Conservation (phyloP, 176 grass and related monocot genomes). For the Ensete ventricosum region DNA sequence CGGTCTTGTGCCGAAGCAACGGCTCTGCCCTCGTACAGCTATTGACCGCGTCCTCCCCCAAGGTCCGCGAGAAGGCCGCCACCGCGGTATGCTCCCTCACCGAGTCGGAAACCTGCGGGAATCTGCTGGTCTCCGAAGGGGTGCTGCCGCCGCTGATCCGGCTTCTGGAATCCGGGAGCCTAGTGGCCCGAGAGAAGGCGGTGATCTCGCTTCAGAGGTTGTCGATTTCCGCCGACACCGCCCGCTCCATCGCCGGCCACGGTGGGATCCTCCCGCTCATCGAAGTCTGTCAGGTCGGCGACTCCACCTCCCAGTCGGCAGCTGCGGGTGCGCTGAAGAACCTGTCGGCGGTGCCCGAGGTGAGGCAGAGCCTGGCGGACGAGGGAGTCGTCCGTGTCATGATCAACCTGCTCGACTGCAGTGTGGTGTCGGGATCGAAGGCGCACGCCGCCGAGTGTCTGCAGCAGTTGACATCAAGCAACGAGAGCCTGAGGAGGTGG, state of each 20-base stretch:
- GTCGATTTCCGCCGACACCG: constrained; percentile 66
- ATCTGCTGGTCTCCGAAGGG: constrained; percentile 58
- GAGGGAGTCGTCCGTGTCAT: constrained; percentile 76
- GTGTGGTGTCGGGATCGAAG: constrained; percentile 59
- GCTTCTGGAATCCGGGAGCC: constrained; percentile 57
- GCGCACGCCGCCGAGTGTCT: constrained; percentile 86
- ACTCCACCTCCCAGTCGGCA: constrained; percentile 62
- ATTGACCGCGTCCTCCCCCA: constrained; percentile 58
- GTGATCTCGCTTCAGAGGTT: constrained; percentile 72
- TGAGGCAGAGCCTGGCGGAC: constrained; percentile 59
- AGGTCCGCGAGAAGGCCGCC: constrained; percentile 78
- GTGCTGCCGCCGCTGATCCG: constrained; percentile 69
- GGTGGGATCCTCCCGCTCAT: constrained; percentile 66
- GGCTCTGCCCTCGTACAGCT: constrained; percentile 69
- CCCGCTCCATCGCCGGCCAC: constrained; percentile 63
- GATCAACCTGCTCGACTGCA: constrained; percentile 57
- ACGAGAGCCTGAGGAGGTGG: constrained; percentile 54
- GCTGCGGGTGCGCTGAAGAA: constrained; percentile 71
- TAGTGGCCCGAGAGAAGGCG: constrained; percentile 73
- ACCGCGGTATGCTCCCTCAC: constrained; percentile 47
- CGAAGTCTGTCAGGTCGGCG: constrained; percentile 69
- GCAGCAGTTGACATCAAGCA: constrained; percentile 62
- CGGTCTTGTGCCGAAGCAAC: constrained; percentile 63
- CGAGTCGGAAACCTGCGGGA: constrained; percentile 64
- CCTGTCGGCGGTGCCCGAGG: constrained; percentile 64